Conservation (phyloP, 208 protist genomes). For the Acanthamoeba culbertsoni region DNA sequence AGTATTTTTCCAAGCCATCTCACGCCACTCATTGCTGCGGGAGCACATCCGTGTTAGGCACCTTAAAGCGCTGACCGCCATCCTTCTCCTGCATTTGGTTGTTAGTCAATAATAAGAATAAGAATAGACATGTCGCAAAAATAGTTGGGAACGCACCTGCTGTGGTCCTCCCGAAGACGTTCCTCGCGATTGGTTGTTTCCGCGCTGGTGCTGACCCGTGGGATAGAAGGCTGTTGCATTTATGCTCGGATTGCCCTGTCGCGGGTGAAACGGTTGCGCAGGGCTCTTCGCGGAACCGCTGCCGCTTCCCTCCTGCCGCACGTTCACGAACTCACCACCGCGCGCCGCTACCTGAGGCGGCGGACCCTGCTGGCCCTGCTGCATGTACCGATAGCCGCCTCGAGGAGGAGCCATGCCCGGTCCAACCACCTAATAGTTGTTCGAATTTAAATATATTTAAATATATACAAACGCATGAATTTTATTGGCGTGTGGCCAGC, state of each 20-base stretch:
- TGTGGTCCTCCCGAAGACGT: background rate
- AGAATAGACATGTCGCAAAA: too few species aligned
- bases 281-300: background rate
- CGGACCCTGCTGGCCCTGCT: background rate
- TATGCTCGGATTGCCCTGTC: background rate
- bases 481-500: too few species aligned
- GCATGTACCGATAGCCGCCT: background rate
- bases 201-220: background rate
- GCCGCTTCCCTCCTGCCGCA: background rate
- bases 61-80: constrained; percentile 30
- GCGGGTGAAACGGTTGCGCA: background rate
- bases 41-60: constrained; percentile 39
- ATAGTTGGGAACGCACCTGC: too few species aligned
- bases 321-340: background rate
- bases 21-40: background rate
- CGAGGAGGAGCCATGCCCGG: background rate
- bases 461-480: too few species aligned
- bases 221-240: background rate
- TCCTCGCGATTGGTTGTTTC: background rate
- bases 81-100: background rate
- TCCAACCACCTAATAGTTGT: background rate
- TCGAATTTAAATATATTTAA: too few species aligned
- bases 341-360: background rate
- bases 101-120: too few species aligned
- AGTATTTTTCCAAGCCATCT: too few species aligned